Evolutionary conservation across 2,329 filamentous ascomycete genomes (phyloP).

Genomic region (Trichoderma sp.): DNA sequence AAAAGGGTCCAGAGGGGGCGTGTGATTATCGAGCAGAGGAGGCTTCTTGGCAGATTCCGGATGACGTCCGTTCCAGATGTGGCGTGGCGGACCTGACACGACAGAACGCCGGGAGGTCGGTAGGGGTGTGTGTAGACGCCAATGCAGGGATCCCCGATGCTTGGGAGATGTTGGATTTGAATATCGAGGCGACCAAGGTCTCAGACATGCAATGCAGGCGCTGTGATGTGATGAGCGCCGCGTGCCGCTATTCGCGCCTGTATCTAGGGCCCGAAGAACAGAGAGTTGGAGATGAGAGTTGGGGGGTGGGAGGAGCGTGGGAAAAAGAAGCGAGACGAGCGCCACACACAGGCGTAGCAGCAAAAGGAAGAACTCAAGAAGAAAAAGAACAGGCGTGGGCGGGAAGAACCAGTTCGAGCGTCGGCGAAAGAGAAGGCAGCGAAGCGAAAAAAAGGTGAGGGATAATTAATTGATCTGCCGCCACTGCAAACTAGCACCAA

Average conservation of each 20-base stretch:
- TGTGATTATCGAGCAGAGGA: conserved; percentile 27
- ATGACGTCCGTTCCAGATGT: conserved; percentile 34
- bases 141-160: conserved; percentile 26
- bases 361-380: neutral
- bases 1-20: conserved; percentile 27
- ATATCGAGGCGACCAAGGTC: conserved; percentile 1
- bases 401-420: conserved; percentile 7
- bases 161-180: conserved; percentile 18
- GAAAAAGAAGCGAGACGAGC: neutral
- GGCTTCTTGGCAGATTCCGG: conserved; percentile 34
- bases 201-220: conserved; percentile 5
- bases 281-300: neutral
- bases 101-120: conserved; percentile 27
- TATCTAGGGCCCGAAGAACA: neutral
- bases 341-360: neutral
- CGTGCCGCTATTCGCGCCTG: neutral
- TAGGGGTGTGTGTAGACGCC: conserved; percentile 24
- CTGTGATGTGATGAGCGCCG: neutral
- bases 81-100: conserved; percentile 30
- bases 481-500: conserved; percentile 26
- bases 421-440: neutral
- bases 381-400: neutral
- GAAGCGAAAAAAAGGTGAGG: neutral
- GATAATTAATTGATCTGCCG: conserved; percentile 26
- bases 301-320: neutral